Base-by-base conservation (phyloP, 2,329 filamentous ascomycete genomes). In the Trichoderma koningiopsis region DNA sequence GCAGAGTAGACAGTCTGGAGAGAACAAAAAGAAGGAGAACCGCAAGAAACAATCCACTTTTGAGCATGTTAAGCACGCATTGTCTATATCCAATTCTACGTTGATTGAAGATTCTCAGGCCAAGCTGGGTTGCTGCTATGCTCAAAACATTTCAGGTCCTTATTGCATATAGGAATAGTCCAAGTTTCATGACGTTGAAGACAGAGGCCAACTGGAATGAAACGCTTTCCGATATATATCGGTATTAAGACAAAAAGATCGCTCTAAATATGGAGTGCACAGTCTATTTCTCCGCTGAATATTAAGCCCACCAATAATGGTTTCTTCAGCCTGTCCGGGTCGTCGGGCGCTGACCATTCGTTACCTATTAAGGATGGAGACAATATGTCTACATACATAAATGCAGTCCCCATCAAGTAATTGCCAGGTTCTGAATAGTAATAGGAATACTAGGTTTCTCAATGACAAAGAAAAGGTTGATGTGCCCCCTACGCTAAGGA, bases 301-400 rank as follows among this genome's bases (percentile, higher is more conserved):
- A 33, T 3, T 24, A 49, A 57, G 33, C 27, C 62, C 62, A 66
- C 62, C 53, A 66, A 66, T 66, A 5, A 47, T 8, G 24, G 2
- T 29, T 58, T 29, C 13, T 27, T 33, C 27, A 49, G 19, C 49
- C 37, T 37, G 53, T 22, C n/a, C 53, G 62, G 62, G 53, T 57
- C 62, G 62, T 66, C 62, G 62, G 62, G 35, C 19, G 16, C 40
- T 43, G 40, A 43, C 40, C 40, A 14, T n/a, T 4, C 40, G 16
- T 43, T 43, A n/a, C 16, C 40, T n/a, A n/a, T 8, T 8, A 3
- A n/a, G 40, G 40, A 43, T 43, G 40, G 40, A 43, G 31, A 33
- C n/a, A 33, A 33, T 33, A 40, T 40, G 37, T 5, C 3, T 40
- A 40, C n/a, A n/a, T n/a, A n/a, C n/a, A n/a, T n/a, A n/a, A n/a